A percentile compares a stretch with the other conserved stretches of the same genome.
These are phyloP conservation scores for Didymosphaeria variabile DNA, from an alignment of 2,329 filamentous ascomycete species.

Conservation along the genomic window DNA sequence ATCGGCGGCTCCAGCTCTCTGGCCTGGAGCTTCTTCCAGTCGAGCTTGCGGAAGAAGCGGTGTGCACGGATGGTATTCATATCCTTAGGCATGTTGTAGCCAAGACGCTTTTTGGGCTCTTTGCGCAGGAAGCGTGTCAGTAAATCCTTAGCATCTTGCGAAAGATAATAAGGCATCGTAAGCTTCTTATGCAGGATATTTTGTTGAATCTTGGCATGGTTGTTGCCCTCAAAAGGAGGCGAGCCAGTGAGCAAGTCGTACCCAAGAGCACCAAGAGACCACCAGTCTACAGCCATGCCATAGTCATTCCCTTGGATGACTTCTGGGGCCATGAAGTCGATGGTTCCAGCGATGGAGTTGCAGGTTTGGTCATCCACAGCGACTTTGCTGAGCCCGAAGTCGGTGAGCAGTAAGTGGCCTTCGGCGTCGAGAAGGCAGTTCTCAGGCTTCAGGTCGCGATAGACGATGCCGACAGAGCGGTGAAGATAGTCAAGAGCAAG, in stretches of 20 bases:
- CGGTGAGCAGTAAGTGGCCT: conserved; percentile 91
- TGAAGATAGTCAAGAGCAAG: conserved; percentile 94
- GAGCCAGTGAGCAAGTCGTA: conserved; percentile 92
- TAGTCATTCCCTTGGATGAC: conserved; percentile 89
- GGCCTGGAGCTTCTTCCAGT: conserved; percentile 87
- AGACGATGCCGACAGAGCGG: conserved; percentile 89
- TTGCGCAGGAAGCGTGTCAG: conserved; percentile 90
- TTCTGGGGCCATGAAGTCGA: conserved; percentile 99
- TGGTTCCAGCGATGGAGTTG: conserved; percentile 90
- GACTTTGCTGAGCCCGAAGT: conserved; percentile 97
- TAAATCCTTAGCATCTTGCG: conserved; percentile 91
- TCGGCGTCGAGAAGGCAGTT: conserved; percentile 93
- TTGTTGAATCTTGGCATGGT: conserved; percentile 93
- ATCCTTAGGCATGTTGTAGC: conserved; percentile 88
- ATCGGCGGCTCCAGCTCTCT: conserved; percentile 90
- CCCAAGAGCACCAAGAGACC: conserved; percentile 92
- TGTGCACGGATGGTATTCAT: conserved; percentile 86
- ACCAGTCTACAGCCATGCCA: conserved; percentile 97
- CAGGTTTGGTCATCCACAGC: conserved; percentile 80
- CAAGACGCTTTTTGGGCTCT: conserved; percentile 89
- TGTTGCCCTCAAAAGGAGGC: conserved; percentile 89
- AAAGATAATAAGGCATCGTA: conserved; percentile 86
- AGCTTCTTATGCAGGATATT: conserved; percentile 96
- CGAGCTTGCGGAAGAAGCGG: conserved; percentile 95
- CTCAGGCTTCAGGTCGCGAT: conserved; percentile 96